Conservation (phyloP, 1,284 basidiomycete genomes). For the Puccinia novopanici region DNA sequence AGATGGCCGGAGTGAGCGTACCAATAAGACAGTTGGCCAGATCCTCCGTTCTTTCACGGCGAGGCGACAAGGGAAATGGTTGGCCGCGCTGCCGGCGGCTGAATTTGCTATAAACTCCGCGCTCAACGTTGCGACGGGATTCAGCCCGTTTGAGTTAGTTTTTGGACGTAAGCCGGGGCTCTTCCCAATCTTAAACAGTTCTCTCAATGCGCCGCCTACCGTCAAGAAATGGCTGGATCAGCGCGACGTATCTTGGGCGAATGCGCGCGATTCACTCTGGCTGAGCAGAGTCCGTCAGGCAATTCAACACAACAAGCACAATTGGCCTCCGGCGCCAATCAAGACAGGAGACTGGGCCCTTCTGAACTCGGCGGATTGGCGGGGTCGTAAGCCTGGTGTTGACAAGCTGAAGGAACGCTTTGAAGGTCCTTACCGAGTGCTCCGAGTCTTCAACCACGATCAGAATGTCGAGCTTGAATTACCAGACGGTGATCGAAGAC, state of each 20-base stretch:
- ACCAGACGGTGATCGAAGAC: neutral
- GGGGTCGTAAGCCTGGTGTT: too few species aligned
- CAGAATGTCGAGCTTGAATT: conserved; percentile 6
- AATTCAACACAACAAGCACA: neutral
- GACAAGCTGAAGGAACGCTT: too few species aligned
- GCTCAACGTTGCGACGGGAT: conserved; percentile 52
- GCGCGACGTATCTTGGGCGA: neutral
- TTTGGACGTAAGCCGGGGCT: conserved; percentile 48
- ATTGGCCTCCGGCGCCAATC: too few species aligned
- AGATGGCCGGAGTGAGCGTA: conserved; percentile 52
- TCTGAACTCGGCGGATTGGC: too few species aligned
- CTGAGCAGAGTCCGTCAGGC: neutral
- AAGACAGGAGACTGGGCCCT: too few species aligned
- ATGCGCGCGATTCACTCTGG: neutral
- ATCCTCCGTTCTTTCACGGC: conserved; percentile 41
- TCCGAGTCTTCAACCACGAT: neutral
- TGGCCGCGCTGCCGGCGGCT: conserved; percentile 16
- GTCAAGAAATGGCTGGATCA: neutral
- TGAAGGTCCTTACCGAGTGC: neutral
- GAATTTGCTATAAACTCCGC: conserved; percentile 52
- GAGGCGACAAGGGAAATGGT: conserved; percentile 55
- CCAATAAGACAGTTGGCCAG: conserved; percentile 58
- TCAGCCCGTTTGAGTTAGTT: conserved; percentile 50
- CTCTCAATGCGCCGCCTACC: neutral
- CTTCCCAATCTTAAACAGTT: conserved; percentile 50